Percentiles rank a stretch among this genome's conserved stretches.
Conservation (phyloP, 805 yeast species). For the Kodamaea laetipori region DNA sequence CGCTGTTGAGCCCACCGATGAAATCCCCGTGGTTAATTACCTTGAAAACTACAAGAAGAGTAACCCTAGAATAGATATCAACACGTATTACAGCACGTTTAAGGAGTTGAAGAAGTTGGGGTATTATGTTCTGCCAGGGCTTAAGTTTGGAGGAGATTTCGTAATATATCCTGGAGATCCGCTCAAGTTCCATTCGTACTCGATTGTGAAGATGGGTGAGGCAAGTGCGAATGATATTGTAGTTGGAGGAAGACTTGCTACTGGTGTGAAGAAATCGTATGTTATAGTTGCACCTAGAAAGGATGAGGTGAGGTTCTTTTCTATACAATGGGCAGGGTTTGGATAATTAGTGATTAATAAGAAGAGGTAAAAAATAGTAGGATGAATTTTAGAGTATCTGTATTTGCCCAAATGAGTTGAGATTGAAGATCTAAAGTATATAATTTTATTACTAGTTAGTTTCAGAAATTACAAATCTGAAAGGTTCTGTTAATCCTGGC, state of each 20-base stretch:
- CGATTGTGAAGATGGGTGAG: constrained; percentile 61
- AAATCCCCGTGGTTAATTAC: constrained; percentile 7
- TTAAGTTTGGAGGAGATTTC: constrained; percentile 86
- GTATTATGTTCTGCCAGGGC: constrained; percentile 74
- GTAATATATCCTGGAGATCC: constrained; percentile 97
- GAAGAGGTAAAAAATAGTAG: no score
- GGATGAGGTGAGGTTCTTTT: constrained; percentile 23
- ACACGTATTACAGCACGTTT: constrained; percentile 27
- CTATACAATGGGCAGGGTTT: constrained; percentile 96
- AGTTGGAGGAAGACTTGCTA: constrained; percentile 88
- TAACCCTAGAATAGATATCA: constrained; percentile 1
- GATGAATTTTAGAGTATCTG: no score
- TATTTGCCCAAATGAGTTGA: no score
- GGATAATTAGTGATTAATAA: constrained; percentile 49
- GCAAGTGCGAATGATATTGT: constrained; percentile 62
- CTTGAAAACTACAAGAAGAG: constrained; percentile 2
- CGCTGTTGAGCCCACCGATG: not conserved
- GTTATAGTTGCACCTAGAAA: constrained; percentile 44
- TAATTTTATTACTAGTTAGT: no score
- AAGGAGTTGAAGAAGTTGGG: constrained; percentile 44
- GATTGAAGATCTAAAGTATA: no score
- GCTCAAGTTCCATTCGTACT: constrained; percentile 83
- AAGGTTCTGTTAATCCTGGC: no score
- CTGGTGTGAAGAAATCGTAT: constrained; percentile 88
- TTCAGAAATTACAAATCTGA: no score